phyloP scores from a whole-genome alignment of 768 basidiomycete genomes.

The Xerocomellus amylosporus region DNA sequence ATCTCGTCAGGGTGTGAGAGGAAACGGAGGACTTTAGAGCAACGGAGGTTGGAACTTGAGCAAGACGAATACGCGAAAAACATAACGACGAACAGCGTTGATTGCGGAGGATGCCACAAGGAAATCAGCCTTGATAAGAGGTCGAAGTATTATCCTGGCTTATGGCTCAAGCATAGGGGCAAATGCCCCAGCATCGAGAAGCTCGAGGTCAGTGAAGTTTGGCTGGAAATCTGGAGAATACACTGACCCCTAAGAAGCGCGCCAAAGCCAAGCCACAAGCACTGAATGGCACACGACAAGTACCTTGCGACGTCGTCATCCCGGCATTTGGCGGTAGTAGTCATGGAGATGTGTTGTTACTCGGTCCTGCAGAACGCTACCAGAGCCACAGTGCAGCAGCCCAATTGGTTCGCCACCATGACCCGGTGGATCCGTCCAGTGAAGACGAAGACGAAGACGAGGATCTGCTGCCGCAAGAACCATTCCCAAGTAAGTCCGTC shows the following conservation, averaged over 20 bases:
- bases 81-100: conserved; percentile 27
- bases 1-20: conserved; percentile 21
- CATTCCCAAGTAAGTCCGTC: conserved; percentile 28
- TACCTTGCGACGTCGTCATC: not conserved
- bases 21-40: conserved; percentile 29
- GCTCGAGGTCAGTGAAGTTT: conserved; percentile 24
- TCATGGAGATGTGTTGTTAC: not conserved
- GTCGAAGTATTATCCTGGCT: conserved; percentile 34
- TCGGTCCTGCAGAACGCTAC: not conserved
- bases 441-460: conserved; percentile 20
- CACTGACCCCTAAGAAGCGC: conserved; percentile 22
- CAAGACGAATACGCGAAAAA: conserved; percentile 27
- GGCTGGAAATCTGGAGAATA: not conserved
- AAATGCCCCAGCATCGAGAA: conserved; percentile 28
- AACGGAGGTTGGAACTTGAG: conserved; percentile 28
- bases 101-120: conserved; percentile 29
- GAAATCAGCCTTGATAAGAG: conserved; percentile 35
- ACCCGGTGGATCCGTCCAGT: conserved; percentile 5
- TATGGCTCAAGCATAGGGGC: conserved; percentile 33
- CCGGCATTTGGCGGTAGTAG: not conserved
- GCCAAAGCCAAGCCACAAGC: not conserved
- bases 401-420: not conserved
- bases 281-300: not conserved
- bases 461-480: conserved; percentile 8
- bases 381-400: not conserved